These are phyloP conservation scores for Echinosophora koreensis DNA, from an alignment of 306 rosid species.

Conservation along the genomic window DNA sequence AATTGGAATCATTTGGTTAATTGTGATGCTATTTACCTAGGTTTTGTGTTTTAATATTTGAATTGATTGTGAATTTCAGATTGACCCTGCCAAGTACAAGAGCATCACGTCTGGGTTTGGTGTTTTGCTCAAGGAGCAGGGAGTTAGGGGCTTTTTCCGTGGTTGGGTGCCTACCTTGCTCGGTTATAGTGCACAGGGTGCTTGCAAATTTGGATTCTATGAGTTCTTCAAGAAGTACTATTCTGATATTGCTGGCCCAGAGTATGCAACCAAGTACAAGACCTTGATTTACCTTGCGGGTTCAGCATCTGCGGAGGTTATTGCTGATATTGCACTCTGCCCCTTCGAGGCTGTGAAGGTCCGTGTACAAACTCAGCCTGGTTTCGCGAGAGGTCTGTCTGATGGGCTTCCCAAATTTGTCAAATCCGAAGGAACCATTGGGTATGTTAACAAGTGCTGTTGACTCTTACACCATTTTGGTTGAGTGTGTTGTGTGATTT, in stretches of 20 bases:
- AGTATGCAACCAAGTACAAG: slow-evolving; percentile 94
- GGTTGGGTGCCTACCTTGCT: slow-evolving; percentile 99
- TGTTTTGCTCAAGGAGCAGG: slow-evolving; percentile 90
- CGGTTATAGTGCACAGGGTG: slow-evolving; percentile 99
- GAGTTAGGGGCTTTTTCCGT: slow-evolving; percentile 83
- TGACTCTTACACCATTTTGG: neutral
- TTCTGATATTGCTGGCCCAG: slow-evolving; percentile 96
- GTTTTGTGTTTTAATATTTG: slow-evolving; percentile 18
- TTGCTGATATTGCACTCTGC: slow-evolving; percentile 95
- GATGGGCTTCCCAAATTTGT: slow-evolving; percentile 94
- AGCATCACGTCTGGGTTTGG: slow-evolving; percentile 93
- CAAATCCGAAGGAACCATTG: slow-evolving; percentile 84
- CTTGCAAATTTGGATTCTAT: slow-evolving; percentile 95
- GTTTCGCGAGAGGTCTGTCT: slow-evolving; percentile 88
- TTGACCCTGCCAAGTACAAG: slow-evolving; percentile 90
- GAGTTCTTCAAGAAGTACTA: slow-evolving; percentile 96
- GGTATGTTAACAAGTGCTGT: slow-evolving; percentile 60
- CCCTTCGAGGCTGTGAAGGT: slow-evolving; percentile 98
- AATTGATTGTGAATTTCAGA: slow-evolving; percentile 59
- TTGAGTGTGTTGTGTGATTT: neutral
- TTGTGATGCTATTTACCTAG: neutral
- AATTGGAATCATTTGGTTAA: slow-evolving; percentile 2
- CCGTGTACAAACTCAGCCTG: slow-evolving; percentile 97
- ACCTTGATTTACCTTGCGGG: slow-evolving; percentile 98
- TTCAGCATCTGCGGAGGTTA: slow-evolving; percentile 97